Percentiles rank a stretch among this genome's conserved stretches.
These are phyloP conservation scores for Coemansia sp. DNA, from an alignment of 192 early-diverging fungal species.

Conservation along the genomic window DNA sequence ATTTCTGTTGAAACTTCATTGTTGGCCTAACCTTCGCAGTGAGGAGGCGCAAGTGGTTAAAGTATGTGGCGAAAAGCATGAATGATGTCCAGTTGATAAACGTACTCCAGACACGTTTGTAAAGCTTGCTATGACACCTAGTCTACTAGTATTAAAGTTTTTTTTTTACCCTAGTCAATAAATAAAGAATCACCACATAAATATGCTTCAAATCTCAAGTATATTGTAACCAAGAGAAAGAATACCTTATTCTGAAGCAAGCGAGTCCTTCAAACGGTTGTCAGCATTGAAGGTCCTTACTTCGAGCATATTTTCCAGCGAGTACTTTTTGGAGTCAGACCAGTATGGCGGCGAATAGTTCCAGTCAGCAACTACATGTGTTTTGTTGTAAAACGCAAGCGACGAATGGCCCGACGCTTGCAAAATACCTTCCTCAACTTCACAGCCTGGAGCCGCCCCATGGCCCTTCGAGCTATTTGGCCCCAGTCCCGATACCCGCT, in stretches of 20 bases:
- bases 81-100: neutral
- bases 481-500: neutral
- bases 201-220: neutral
- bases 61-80: neutral
- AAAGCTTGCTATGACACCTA: neutral
- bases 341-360: slow-evolving; percentile 44
- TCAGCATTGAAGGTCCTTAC: slow-evolving; percentile 63
- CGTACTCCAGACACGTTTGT: neutral
- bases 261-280: slow-evolving; percentile 35
- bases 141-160: neutral
- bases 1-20: neutral
- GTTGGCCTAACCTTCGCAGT: too few relatives aligned
- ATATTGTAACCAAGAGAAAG: neutral
- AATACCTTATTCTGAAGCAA: slow-evolving; percentile 1
- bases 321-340: slow-evolving; percentile 67
- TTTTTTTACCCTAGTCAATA: neutral
- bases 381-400: slow-evolving; percentile 28
- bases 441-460: slow-evolving; percentile 22
- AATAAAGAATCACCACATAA: neutral
- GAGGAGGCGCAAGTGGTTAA: too few relatives aligned
- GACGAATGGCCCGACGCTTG: slow-evolving; percentile 27
- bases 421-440: slow-evolving; percentile 22
- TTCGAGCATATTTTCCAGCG: slow-evolving; percentile 64
- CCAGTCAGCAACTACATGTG: slow-evolving; percentile 18
- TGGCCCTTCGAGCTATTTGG: neutral